phyloP scores from a whole-genome alignment of 352 stramenopile genomes.

The Lagenidium sp. region DNA sequence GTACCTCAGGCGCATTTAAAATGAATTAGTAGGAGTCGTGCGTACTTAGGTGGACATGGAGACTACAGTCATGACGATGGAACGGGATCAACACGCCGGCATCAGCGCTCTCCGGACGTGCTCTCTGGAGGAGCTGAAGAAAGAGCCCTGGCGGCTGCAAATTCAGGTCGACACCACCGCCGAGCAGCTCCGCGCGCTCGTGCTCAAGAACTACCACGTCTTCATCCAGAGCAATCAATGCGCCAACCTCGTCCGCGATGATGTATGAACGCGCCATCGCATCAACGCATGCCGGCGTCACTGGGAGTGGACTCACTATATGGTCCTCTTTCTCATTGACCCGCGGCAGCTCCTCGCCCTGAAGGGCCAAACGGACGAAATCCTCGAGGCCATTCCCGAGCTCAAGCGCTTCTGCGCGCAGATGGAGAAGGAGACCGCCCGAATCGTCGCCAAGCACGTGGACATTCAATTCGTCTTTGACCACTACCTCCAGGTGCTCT shows the following conservation, averaged over 20 bases:
- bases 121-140: slow-evolving; percentile 78
- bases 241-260: slow-evolving; percentile 68
- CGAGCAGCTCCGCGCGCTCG: slow-evolving; percentile 67
- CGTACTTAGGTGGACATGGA: no score
- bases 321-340: slow-evolving; percentile 1
- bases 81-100: background rate
- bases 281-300: background rate
- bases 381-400: slow-evolving; percentile 39
- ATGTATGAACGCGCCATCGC: slow-evolving; percentile 22
- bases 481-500: slow-evolving; percentile 77
- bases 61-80: no score
- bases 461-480: slow-evolving; percentile 88
- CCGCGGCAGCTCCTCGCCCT: slow-evolving; percentile 41
- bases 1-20: no score
- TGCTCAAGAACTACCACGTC: slow-evolving; percentile 87
- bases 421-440: slow-evolving; percentile 44
- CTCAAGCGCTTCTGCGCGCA: slow-evolving; percentile 40
- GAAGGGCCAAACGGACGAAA: slow-evolving; percentile 50
- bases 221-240: slow-evolving; percentile 90
- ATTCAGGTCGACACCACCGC: slow-evolving; percentile 70
- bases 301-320: background rate
- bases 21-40: no score
- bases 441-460: slow-evolving; percentile 56
- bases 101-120: slow-evolving; percentile 27
- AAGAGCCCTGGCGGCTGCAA: slow-evolving; percentile 77